phyloP scores from a whole-genome alignment of 768 basidiomycete genomes.

The Tremella yokohamensis region DNA sequence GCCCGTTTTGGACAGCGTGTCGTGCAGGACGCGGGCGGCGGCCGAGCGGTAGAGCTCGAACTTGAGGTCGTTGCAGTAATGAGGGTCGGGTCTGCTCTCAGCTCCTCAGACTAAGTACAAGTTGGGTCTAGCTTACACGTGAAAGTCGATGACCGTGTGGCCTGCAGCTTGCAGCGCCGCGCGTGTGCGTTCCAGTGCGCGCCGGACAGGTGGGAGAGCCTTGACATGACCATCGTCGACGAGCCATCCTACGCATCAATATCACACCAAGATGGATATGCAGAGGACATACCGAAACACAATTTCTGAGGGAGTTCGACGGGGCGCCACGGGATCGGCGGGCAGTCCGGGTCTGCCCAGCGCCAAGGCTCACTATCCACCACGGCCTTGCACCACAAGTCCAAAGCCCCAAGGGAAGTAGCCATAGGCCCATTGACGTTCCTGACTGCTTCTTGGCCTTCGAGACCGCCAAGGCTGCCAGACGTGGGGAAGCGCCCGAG shows the following conservation, averaged over 20 bases:
- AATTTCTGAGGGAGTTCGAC: slow-evolving; percentile 25
- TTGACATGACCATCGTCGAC: slow-evolving; percentile 33
- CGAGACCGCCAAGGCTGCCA: slow-evolving; percentile 28
- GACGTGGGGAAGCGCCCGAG: slow-evolving; percentile 37
- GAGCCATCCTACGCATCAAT: slow-evolving; percentile 17
- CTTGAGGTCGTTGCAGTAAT: neutral
- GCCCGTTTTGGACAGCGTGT: neutral
- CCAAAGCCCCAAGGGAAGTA: slow-evolving; percentile 15
- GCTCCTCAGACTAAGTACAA: slow-evolving; percentile 56
- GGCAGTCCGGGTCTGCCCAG: slow-evolving; percentile 24
- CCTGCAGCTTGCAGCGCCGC: slow-evolving; percentile 34
- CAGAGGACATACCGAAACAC: slow-evolving; percentile 17
- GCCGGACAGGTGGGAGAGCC: slow-evolving; percentile 31
- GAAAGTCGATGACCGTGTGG: slow-evolving; percentile 33
- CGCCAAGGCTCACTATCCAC: slow-evolving; percentile 29
- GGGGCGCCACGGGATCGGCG: slow-evolving; percentile 40
- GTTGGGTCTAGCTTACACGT: slow-evolving; percentile 12
- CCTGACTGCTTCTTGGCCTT: slow-evolving; percentile 35
- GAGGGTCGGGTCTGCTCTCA: slow-evolving; percentile 35
- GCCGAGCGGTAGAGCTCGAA: slow-evolving; percentile 5
- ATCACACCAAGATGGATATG: neutral
- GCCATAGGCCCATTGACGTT: slow-evolving; percentile 40
- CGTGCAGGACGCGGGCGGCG: neutral
- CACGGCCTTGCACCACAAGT: slow-evolving; percentile 32
- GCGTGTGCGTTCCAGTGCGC: slow-evolving; percentile 27